Conservation (phyloP, 306 rosid species). For the Rosa rugosa region DNA sequence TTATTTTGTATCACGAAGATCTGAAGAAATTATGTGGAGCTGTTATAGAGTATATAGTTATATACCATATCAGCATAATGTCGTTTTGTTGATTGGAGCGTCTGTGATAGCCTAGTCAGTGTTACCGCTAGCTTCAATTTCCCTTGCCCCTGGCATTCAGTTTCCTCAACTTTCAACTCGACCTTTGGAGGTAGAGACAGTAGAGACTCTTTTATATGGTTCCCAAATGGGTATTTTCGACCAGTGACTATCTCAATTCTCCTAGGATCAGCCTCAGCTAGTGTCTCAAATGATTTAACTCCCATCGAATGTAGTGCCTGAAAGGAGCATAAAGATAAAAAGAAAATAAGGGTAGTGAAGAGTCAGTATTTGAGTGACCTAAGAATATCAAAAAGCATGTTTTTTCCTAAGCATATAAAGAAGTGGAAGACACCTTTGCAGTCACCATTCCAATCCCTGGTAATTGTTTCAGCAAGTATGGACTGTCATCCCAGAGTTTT, state of each 20-base stretch:
- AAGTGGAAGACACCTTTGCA: constrained; percentile 64
- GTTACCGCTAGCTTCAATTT: constrained; percentile 69
- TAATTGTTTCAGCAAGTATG: constrained; percentile 85
- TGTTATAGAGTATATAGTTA: constrained; percentile 28
- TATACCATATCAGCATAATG: constrained; percentile 94
- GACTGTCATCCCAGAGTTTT: constrained; percentile 95
- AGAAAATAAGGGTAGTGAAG: constrained; percentile 22
- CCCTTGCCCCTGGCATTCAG: constrained; percentile 53
- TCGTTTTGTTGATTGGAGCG: constrained; percentile 57
- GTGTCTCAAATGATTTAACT: constrained; percentile 69
- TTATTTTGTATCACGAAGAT: not conserved
- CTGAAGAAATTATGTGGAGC: constrained; percentile 14
- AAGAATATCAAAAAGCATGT: not conserved
- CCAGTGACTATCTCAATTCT: constrained; percentile 92
- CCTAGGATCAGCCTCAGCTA: constrained; percentile 91
- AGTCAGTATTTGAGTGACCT: not conserved
- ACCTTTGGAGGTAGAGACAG: constrained; percentile 85
- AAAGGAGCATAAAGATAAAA: constrained; percentile 24
- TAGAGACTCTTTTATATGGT: constrained; percentile 89
- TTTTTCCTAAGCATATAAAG: constrained; percentile 19
- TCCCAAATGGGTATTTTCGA: constrained; percentile 91
- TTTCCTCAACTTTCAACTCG: constrained; percentile 61
- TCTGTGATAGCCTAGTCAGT: constrained; percentile 63
- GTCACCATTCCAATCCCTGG: constrained; percentile 98
- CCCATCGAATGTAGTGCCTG: constrained; percentile 89